Evolutionary conservation across 2,329 filamentous ascomycete genomes (phyloP).

Genomic region (Didymella pomorum): DNA sequence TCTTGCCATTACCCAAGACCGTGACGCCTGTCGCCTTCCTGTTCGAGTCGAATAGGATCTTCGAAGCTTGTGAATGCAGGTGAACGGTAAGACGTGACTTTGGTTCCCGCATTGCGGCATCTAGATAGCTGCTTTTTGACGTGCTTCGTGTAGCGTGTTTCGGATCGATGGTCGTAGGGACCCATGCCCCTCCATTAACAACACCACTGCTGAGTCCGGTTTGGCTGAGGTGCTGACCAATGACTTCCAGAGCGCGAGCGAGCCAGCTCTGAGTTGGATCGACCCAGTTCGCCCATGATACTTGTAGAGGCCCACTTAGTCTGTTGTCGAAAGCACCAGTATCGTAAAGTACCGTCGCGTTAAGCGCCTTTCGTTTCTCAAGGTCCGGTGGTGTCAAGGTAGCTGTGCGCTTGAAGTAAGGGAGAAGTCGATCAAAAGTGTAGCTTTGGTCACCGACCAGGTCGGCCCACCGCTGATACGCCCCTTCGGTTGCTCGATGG

Average conservation of each 20-base stretch:
- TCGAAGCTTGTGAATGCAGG: constrained; percentile 24
- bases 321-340: constrained; percentile 25
- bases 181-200: constrained; percentile 32
- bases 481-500: constrained; percentile 33
- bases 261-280: constrained; percentile 36
- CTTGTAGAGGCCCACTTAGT: constrained; percentile 31
- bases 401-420: constrained; percentile 41
- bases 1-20: constrained; percentile 28
- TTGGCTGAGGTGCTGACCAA: constrained; percentile 28
- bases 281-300: constrained; percentile 41
- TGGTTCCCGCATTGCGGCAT: constrained; percentile 14
- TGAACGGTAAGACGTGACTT: constrained; percentile 22
- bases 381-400: constrained; percentile 42
- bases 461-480: constrained; percentile 44
- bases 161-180: constrained; percentile 43
- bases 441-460: constrained; percentile 43
- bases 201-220: constrained; percentile 35
- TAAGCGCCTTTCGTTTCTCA: constrained; percentile 27
- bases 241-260: constrained; percentile 29
- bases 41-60: constrained; percentile 26
- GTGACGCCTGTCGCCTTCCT: constrained; percentile 42
- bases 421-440: constrained; percentile 36
- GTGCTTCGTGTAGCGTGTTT: constrained; percentile 31
- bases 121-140: constrained; percentile 32
- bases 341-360: constrained; percentile 33